Percentiles rank a stretch among this genome's conserved stretches.
Conservation (phyloP, 2,329 filamentous ascomycete genomes). For the Fusarium xylarioides region DNA sequence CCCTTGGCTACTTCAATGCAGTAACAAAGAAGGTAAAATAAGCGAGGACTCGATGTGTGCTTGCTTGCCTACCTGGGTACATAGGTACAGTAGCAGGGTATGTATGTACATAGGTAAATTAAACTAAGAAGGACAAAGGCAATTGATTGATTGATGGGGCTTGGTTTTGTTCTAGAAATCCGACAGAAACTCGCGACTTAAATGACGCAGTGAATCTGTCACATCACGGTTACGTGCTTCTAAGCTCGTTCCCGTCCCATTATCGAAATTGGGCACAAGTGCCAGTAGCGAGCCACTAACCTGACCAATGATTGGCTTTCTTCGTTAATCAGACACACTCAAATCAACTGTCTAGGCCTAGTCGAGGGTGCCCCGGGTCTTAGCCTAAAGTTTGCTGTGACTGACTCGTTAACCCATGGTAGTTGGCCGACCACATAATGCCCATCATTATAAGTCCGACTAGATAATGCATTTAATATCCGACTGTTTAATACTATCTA, state of each 20-base stretch:
- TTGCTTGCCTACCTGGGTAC: background rate
- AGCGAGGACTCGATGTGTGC: background rate
- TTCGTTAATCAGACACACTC: background rate
- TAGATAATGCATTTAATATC: background rate
- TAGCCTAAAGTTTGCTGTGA: slow-evolving; percentile 9
- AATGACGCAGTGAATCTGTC: slow-evolving; percentile 22
- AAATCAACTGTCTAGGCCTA: slow-evolving; percentile 14
- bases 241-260: slow-evolving; percentile 5
- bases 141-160: background rate
- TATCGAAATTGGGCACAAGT: slow-evolving; percentile 13
- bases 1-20: background rate
- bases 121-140: background rate
- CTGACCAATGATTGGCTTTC: slow-evolving; percentile 15
- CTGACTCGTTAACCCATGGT: slow-evolving; percentile 28
- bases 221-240: background rate
- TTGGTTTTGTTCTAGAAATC: slow-evolving; percentile 20
- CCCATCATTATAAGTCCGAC: background rate
- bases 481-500: background rate
- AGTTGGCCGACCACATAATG: background rate
- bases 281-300: slow-evolving; percentile 16
- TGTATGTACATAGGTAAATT: background rate
- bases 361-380: slow-evolving; percentile 14
- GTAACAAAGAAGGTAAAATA: background rate
- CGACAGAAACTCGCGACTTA: background rate
- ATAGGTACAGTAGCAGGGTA: background rate